Evolutionary conservation across 2,329 filamentous ascomycete species (phyloP).

Genomic region (Xylariaceae sp.): DNA sequence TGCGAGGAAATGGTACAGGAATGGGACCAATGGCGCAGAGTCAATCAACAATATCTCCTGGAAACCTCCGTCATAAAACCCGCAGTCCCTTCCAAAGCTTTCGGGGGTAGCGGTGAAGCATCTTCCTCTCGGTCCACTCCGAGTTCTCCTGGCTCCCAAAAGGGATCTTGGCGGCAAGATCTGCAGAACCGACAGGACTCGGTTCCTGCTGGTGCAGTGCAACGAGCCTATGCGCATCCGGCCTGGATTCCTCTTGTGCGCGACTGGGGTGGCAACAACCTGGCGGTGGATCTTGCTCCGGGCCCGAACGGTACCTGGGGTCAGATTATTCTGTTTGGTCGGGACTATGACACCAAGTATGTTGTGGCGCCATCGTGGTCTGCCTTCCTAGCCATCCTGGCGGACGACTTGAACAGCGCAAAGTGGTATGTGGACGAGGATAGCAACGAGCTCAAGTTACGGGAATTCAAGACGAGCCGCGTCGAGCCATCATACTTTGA

Average conservation of each 20-base stretch:
- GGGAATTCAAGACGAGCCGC: constrained; percentile 83
- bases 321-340: constrained; percentile 92
- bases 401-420: constrained; percentile 84
- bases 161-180: constrained; percentile 77
- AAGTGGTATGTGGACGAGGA: constrained; percentile 95
- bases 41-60: constrained; percentile 83
- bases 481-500: constrained; percentile 93
- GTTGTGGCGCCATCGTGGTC: constrained; percentile 92
- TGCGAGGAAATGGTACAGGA: constrained; percentile 98
- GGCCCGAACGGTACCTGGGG: constrained; percentile 90
- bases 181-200: constrained; percentile 81
- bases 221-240: constrained; percentile 89
- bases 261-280: constrained; percentile 98
- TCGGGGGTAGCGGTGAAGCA: constrained; percentile 61
- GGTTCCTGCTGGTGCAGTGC: constrained; percentile 79
- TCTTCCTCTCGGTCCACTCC: constrained; percentile 65
- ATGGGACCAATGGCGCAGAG: constrained; percentile 92
- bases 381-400: constrained; percentile 77
- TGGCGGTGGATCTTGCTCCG: constrained; percentile 88
- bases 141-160: constrained; percentile 46
- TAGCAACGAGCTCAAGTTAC: constrained; percentile 81
- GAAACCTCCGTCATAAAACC: constrained; percentile 56
- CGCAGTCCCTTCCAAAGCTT: constrained; percentile 65
- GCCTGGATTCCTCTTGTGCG: constrained; percentile 94
- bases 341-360: constrained; percentile 98